These are phyloP conservation scores for Syzygium oleosum DNA, from an alignment of 345 rosid species.

Conservation along the genomic window DNA sequence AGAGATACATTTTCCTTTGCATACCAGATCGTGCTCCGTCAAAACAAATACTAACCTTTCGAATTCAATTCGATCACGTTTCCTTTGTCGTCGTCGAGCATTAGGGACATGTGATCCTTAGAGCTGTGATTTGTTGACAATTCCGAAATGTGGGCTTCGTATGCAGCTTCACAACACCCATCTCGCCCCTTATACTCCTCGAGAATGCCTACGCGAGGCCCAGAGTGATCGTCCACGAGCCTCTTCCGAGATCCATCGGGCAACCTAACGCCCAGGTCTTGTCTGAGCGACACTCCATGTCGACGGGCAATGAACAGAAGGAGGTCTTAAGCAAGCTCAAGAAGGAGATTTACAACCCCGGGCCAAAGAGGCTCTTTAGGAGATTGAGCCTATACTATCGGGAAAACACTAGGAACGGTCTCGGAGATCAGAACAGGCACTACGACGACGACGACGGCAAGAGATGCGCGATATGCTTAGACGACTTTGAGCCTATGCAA, in stretches of 20 bases:
- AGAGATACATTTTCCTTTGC: not conserved
- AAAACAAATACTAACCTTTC: not conserved
- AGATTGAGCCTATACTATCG: constrained; percentile 49
- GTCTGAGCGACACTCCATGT: constrained; percentile 6
- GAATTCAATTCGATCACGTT: not conserved
- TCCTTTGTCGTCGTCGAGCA: not conserved
- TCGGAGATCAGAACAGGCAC: not conserved
- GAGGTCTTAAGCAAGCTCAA: constrained; percentile 34
- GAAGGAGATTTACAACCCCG: constrained; percentile 51
- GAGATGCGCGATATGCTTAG: constrained; percentile 69
- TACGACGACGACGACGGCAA: constrained; percentile 37
- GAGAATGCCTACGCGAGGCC: not conserved
- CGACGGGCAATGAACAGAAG: constrained; percentile 21
- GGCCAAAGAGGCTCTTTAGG: constrained; percentile 30
- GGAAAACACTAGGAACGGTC: constrained; percentile 9
- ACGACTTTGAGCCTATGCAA: constrained; percentile 65
- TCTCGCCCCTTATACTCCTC: not conserved
- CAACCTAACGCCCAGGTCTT: not conserved
- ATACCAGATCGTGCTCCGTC: not conserved
- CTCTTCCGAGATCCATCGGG: constrained; percentile 4
- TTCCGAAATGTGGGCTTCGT: not conserved
- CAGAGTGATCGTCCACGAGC: not conserved
- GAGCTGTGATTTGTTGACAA: not conserved
- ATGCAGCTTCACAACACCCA: not conserved
- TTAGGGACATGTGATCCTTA: not conserved